Conservation (phyloP, 441 rosid genomes). For the Gossypium trilobum region DNA sequence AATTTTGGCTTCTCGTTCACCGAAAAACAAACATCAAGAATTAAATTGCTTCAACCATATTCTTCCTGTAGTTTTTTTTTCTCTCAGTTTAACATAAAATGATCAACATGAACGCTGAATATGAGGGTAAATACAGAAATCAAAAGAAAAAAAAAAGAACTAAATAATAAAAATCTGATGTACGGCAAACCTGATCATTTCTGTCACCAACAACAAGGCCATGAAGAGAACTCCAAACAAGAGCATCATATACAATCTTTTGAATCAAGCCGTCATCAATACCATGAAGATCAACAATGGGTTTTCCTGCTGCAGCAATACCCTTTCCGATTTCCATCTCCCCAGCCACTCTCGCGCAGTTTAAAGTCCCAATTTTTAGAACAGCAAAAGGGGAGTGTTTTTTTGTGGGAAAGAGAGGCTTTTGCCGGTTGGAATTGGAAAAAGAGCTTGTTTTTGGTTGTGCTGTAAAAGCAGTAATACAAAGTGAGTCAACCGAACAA, state of each 20-base stretch:
- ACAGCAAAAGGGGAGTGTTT: constrained; percentile 12
- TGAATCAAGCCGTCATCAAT: constrained; percentile 57
- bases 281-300: constrained; percentile 37
- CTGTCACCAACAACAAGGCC: constrained; percentile 89
- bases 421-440: constrained; percentile 1
- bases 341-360: constrained; percentile 26
- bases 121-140: not conserved
- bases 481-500: constrained; percentile 3
- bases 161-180: not conserved
- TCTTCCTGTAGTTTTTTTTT: not conserved
- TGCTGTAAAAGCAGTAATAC: constrained; percentile 13
- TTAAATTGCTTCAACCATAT: not conserved
- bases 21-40: not conserved
- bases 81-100: not conserved
- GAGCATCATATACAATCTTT: constrained; percentile 74
- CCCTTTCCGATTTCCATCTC: constrained; percentile 44
- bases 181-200: constrained; percentile 41
- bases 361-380: constrained; percentile 30
- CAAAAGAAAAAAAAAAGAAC: not conserved
- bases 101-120: not conserved
- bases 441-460: constrained; percentile 24
- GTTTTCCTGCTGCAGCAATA: constrained; percentile 10
- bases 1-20: not conserved
- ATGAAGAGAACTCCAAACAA: constrained; percentile 90
- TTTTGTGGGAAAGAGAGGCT: constrained; percentile 8